Percentiles rank a stretch among this genome's conserved stretches.
phyloP scores from a whole-genome alignment of 2,329 filamentous ascomycete genomes.

The Nigrograna mackinnonii region DNA sequence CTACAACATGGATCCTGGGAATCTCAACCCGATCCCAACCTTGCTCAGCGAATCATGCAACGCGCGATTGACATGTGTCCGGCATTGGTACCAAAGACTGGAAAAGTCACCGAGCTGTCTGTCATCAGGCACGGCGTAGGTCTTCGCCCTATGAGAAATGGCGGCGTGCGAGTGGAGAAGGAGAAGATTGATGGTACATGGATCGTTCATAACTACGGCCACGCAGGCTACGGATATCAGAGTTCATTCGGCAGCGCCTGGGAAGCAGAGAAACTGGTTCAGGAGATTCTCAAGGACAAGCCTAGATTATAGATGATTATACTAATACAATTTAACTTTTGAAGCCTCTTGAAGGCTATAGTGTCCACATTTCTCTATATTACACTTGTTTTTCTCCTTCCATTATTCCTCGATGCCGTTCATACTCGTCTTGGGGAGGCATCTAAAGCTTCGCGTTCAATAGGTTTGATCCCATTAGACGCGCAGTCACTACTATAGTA shows the following conservation, averaged over 20 bases:
- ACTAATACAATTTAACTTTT: no score
- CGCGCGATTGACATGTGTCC: slow-evolving; percentile 70
- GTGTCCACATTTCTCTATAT: no score
- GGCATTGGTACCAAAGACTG: slow-evolving; percentile 60
- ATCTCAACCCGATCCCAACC: slow-evolving; percentile 73
- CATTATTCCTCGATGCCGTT: no score
- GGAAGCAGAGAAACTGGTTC: slow-evolving; percentile 44
- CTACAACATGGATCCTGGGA: slow-evolving; percentile 83
- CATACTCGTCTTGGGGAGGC: no score
- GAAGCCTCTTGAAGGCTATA: no score
- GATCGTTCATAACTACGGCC: slow-evolving; percentile 82
- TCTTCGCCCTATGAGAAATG: slow-evolving; percentile 72
- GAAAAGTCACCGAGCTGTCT: slow-evolving; percentile 70
- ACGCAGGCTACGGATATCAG: slow-evolving; percentile 76
- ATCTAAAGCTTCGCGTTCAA: slow-evolving; percentile 7
- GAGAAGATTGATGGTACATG: slow-evolving; percentile 65
- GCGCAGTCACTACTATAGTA: slow-evolving; percentile 73
- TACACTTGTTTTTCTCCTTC: no score
- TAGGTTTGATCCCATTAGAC: slow-evolving; percentile 73
- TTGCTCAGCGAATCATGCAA: slow-evolving; percentile 84
- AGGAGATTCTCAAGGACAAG: slow-evolving; percentile 22
- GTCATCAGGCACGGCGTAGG: slow-evolving; percentile 83
- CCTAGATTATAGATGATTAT: slow-evolving; percentile 19
- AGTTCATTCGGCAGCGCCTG: slow-evolving; percentile 47
- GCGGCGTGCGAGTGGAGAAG: slow-evolving; percentile 75